Base-by-base conservation (phyloP, 192 early-diverging fungal genomes). In the Mortierella hygrophila region DNA sequence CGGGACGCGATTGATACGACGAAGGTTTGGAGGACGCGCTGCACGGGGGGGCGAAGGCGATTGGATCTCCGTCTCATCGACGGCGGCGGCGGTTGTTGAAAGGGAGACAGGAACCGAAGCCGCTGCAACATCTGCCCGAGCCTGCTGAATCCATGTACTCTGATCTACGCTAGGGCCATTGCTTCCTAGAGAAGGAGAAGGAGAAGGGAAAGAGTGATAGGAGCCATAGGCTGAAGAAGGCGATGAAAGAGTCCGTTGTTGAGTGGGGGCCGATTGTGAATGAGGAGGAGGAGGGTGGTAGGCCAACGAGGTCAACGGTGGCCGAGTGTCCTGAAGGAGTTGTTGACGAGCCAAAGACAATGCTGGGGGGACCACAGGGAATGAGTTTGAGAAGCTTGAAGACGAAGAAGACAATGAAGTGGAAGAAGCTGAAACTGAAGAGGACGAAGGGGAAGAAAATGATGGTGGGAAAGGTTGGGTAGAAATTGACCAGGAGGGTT, bases 401-500 rank as follows among this genome's bases (percentile, higher is more conserved):
- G 75, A 69, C 3, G 63, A 68, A 21, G 75, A 44, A 1, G 60
- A 63, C 10, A 46, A 52, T 37, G 76, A 35, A 7, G 46, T 23
- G 44, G 46, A 73, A 6, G 72, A 38, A 21, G 60, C 32, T 29
- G 29, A 32, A 54, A 49, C 37, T 5, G 41, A 41, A 2, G 21
- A 44, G 16, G 26, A 55, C 26, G 54, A 26, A 29, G 73, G 13
- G 35, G 72, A 44, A 46, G 71, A 63, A 20, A 68, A 68, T 18
- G 44, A 37, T 47, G 65, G 5, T 21, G 15, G 49, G 16, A 52
- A 52, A 3, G 35, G 60, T 42, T 71, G 29, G 52, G 70, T 3
- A 13, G 42, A 41, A 42, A 10, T 72, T 49, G 82, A 77, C 83
- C 73, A 85, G 7, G 83, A 85, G 6, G 83, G 74, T 42, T 80